Evolutionary conservation across 2,329 filamentous ascomycete genomes (phyloP).

Genomic region (Elsinoe arachidis): DNA sequence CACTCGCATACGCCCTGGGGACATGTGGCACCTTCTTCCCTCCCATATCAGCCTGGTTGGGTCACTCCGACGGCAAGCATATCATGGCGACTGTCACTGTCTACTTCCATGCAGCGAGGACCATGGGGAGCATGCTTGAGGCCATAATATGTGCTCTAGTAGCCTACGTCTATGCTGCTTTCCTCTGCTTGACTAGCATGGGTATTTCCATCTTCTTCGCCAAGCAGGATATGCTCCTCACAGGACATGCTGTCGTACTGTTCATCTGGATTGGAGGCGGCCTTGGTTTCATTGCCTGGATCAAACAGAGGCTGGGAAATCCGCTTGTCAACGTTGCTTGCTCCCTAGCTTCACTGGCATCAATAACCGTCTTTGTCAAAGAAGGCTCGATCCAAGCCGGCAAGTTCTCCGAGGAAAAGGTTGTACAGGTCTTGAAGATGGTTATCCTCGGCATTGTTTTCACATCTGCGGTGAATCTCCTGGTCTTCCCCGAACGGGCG

Average conservation of each 20-base stretch:
- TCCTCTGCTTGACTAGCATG: constrained; percentile 79
- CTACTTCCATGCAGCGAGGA: constrained; percentile 86
- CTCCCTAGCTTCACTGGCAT: constrained; percentile 76
- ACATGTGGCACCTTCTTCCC: constrained; percentile 79
- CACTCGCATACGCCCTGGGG: constrained; percentile 77
- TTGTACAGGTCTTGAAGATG: constrained; percentile 75
- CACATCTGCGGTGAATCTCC: constrained; percentile 64
- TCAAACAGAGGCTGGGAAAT: constrained; percentile 31
- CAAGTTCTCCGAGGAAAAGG: constrained; percentile 71
- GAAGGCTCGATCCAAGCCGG: constrained; percentile 79
- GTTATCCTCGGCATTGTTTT: constrained; percentile 66
- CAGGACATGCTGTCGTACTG: constrained; percentile 73
- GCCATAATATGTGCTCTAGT: constrained; percentile 67
- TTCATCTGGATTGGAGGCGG: constrained; percentile 78
- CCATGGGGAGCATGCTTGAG: constrained; percentile 82
- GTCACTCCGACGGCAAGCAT: constrained; percentile 83
- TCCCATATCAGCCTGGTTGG: constrained; percentile 62
- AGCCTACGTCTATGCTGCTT: constrained; percentile 68
- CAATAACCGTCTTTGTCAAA: constrained; percentile 84
- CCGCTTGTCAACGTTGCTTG: constrained; percentile 50
- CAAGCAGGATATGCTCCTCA: constrained; percentile 53
- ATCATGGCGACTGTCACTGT: constrained; percentile 89
- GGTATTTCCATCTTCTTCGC: constrained; percentile 74
- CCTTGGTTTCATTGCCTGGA: constrained; percentile 64
- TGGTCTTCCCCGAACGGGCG: constrained; percentile 72